A percentile compares a stretch with the other conserved stretches of the same genome.
Evolutionary conservation across 2,329 filamentous ascomycete species (phyloP).

Genomic region (Claviceps paspali): DNA sequence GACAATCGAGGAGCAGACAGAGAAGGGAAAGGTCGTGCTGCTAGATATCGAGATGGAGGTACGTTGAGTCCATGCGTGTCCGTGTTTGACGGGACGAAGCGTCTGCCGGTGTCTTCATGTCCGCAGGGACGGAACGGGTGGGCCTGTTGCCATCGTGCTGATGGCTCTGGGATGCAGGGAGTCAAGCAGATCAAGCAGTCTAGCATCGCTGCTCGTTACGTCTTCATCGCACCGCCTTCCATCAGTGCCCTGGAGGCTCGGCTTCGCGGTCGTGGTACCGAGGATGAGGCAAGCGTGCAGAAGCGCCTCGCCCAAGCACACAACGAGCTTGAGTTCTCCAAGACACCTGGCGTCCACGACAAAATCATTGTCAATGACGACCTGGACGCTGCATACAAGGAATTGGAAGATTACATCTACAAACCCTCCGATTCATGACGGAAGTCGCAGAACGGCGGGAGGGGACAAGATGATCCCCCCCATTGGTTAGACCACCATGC

Average conservation of each 20-base stretch:
- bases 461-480: neutral
- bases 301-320: slow-evolving; percentile 57
- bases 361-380: slow-evolving; percentile 26
- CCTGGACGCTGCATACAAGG: slow-evolving; percentile 34
- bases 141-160: neutral
- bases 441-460: neutral
- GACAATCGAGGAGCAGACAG: slow-evolving; percentile 61
- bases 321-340: slow-evolving; percentile 58
- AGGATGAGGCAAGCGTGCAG: slow-evolving; percentile 55
- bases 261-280: slow-evolving; percentile 62
- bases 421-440: slow-evolving; percentile 11
- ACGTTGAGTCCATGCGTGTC: too few relatives aligned
- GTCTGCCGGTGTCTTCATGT: too few relatives aligned
- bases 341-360: slow-evolving; percentile 41
- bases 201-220: slow-evolving; percentile 58
- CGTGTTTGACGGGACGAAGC: too few relatives aligned
- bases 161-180: slow-evolving; percentile 27
- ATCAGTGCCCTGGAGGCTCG: slow-evolving; percentile 59
- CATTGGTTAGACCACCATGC: neutral
- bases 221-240: slow-evolving; percentile 73
- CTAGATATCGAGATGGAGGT: slow-evolving; percentile 97
- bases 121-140: too few relatives aligned
- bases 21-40: slow-evolving; percentile 60
- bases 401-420: slow-evolving; percentile 37
- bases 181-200: slow-evolving; percentile 85